phyloP scores from a whole-genome alignment of 1,284 basidiomycete species.

The Stygiomarasmius scandens region DNA sequence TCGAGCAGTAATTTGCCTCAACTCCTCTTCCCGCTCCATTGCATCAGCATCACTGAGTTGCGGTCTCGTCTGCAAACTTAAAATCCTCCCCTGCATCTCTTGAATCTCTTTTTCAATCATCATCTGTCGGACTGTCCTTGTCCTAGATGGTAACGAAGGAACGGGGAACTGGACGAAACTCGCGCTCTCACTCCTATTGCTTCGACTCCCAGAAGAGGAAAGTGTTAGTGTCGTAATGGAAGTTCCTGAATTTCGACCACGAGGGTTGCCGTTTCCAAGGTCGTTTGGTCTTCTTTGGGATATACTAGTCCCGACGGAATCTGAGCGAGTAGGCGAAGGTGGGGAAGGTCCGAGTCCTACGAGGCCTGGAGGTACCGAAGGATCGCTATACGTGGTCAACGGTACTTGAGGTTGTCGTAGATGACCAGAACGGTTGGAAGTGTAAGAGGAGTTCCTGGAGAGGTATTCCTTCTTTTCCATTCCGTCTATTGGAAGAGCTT shows the following conservation, averaged over 20 bases:
- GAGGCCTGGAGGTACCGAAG: neutral
- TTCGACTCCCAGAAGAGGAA: neutral
- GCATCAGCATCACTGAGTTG: neutral
- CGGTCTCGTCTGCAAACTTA: constrained; percentile 8
- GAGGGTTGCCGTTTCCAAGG: neutral
- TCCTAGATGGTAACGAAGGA: constrained; percentile 10
- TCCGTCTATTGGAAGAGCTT: neutral
- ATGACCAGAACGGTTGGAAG: neutral
- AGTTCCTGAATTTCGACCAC: constrained; percentile 1
- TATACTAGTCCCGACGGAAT: neutral
- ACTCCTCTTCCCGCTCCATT: constrained; percentile 4
- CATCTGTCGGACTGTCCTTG: constrained; percentile 15
- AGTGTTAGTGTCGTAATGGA: neutral
- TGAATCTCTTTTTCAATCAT: constrained; percentile 12
- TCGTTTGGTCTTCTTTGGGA: constrained; percentile 7
- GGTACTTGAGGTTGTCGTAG: constrained; percentile 1
- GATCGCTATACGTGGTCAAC: neutral
- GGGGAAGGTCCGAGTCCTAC: no score
- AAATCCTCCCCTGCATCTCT: constrained; percentile 9
- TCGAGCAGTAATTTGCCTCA: neutral
- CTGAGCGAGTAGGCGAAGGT: neutral
- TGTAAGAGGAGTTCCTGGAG: neutral
- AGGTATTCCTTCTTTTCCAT: neutral
- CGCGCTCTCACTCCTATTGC: neutral
- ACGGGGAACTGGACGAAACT: constrained; percentile 2